Base-by-base conservation (phyloP, 257 asterid genomes). In the Ehretia macrophylla region DNA sequence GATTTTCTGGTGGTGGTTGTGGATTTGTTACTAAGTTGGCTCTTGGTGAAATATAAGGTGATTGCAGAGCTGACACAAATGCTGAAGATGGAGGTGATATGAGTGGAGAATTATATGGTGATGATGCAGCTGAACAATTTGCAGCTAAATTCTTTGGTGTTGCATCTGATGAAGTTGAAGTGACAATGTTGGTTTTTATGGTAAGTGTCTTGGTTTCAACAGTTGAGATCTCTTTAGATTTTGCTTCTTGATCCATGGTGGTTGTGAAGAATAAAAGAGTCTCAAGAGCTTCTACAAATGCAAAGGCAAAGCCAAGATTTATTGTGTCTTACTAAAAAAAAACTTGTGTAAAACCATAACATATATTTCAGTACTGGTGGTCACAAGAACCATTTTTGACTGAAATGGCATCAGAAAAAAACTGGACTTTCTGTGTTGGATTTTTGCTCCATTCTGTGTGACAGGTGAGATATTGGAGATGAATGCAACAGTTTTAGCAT, bases 21-120 rank as follows among this genome's bases (percentile, higher is more conserved):
- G 72, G 64, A 40, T 64, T 58, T 45, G 72, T 52, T 32, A 27
- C 63, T 32, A 51, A 42, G 47, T 57, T 79, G 51, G 95, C 88
- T n/a, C 96, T 76, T 14, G 97, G 96, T 54, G 96, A 90, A 49
- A 90, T 78, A 73, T 85, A 87, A 4, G 98, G 98, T 14, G 96
- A 85, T 58, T 90, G 97, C 51, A 90, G 63, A 1, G 96, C 97
- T 1, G 97, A 87, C 48, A 79, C 98, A 72, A 90, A 90, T 35
- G 98, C 98, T 9, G 96, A 87, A 13, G 98, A 90, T 10, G 95
- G 83, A 44, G 97, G 96, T 35, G 95, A 86, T 9, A 82, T 56
- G 19, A 86, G 77, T 19, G 79, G 95, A 17, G 95, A 90, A 78
- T 67, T 71, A 75, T 71, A 80, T 9, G 90, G 85, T 37, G 96